Evolutionary conservation across 768 basidiomycete genomes (phyloP).

Genomic region (Tricholoma flavovirens): DNA sequence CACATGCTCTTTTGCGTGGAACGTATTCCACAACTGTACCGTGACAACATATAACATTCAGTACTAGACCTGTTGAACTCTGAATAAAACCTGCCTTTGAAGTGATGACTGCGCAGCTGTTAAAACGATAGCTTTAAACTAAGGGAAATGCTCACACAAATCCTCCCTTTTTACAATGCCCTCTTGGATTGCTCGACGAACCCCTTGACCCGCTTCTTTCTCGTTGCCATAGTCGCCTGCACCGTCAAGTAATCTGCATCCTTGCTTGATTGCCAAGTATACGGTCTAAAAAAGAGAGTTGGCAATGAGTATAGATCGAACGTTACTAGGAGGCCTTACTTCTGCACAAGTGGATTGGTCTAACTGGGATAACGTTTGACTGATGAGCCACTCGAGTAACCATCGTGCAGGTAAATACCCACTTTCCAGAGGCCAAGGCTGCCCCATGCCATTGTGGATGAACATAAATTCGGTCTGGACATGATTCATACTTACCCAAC

Average conservation of each 20-base stretch:
- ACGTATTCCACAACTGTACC: conserved; percentile 84
- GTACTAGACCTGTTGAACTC: neutral
- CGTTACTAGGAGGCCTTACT: conserved; percentile 26
- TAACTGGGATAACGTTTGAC: conserved; percentile 45
- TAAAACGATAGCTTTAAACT: neutral
- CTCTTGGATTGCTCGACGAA: conserved; percentile 70
- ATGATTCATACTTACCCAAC: conserved; percentile 46
- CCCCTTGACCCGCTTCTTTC: conserved; percentile 76
- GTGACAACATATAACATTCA: neutral
- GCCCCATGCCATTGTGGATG: conserved; percentile 4
- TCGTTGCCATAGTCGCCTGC: conserved; percentile 90
- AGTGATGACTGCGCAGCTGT: conserved; percentile 55
- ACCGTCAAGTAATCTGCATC: conserved; percentile 83
- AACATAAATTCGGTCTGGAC: conserved; percentile 1
- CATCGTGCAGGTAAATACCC: conserved; percentile 5
- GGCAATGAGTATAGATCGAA: neutral
- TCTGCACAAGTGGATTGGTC: conserved; percentile 56
- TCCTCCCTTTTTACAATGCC: conserved; percentile 87
- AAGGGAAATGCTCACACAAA: conserved; percentile 49
- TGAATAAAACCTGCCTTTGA: conserved; percentile 51
- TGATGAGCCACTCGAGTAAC: conserved; percentile 35
- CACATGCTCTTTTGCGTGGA: conserved; percentile 75
- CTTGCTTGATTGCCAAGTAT: conserved; percentile 79
- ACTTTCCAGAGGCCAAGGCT: conserved; percentile 76
- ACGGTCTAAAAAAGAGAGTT: conserved; percentile 48